Percentiles rank a stretch among this genome's conserved stretches.
These are phyloP conservation scores for Leccinum arenicola DNA, from an alignment of 768 basidiomycete species.

Conservation along the genomic window DNA sequence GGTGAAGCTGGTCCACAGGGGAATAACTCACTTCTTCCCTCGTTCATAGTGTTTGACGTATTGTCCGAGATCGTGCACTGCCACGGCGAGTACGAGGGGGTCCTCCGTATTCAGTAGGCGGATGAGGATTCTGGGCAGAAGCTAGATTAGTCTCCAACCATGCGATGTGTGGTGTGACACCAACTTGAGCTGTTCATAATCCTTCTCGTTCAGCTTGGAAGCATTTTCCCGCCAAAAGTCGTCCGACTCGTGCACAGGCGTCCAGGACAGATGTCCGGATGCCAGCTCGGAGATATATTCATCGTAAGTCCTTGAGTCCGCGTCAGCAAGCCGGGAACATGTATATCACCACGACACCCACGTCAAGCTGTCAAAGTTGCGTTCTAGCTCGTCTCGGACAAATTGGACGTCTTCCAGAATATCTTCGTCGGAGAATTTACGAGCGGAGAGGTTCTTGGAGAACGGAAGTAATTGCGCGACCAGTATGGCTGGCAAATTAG, in stretches of 20 bases:
- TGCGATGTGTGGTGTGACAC: background rate
- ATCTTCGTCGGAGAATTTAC: slow-evolving; percentile 96
- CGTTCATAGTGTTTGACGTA: slow-evolving; percentile 90
- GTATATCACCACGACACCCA: slow-evolving; percentile 36
- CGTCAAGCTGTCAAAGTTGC: slow-evolving; percentile 88
- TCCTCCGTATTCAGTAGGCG: slow-evolving; percentile 67
- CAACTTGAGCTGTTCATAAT: slow-evolving; percentile 84
- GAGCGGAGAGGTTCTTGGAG: slow-evolving; percentile 72
- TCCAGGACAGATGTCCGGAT: slow-evolving; percentile 92
- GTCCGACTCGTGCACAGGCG: slow-evolving; percentile 93
- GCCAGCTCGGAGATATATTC: slow-evolving; percentile 90
- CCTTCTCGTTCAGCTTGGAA: slow-evolving; percentile 77
- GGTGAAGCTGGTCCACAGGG: background rate
- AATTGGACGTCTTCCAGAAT: slow-evolving; percentile 89
- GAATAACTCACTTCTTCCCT: slow-evolving; percentile 76
- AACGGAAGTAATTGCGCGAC: slow-evolving; percentile 85
- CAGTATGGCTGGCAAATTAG: slow-evolving; percentile 92
- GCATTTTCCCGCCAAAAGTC: slow-evolving; percentile 99
- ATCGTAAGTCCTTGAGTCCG: slow-evolving; percentile 76
- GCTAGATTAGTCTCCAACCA: background rate
- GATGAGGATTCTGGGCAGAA: slow-evolving; percentile 59
- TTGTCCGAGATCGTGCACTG: slow-evolving; percentile 89
- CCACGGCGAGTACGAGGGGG: slow-evolving; percentile 81
- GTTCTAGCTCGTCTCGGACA: slow-evolving; percentile 80
- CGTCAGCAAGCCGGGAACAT: slow-evolving; percentile 1